phyloP scores from a whole-genome alignment of 495 filamentous ascomycete genomes.

The Schizothecium vesticola region DNA sequence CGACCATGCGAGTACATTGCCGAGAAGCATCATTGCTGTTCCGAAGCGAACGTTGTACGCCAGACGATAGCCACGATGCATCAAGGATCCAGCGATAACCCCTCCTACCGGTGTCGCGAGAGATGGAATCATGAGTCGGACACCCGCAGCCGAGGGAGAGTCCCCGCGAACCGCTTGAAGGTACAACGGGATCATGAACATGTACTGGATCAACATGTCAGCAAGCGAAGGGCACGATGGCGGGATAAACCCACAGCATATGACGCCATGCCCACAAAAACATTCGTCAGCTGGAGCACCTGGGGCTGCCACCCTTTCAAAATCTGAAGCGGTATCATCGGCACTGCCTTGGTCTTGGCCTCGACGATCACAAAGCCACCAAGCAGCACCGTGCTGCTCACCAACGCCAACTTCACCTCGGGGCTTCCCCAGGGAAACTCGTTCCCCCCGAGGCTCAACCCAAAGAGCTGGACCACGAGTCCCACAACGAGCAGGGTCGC shows the following conservation, averaged over 20 bases:
- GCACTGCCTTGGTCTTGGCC: constrained; percentile 53
- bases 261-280: constrained; percentile 57
- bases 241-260: constrained; percentile 48
- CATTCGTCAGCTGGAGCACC: constrained; percentile 53
- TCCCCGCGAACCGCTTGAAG: constrained; percentile 61
- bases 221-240: background rate
- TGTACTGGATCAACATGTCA: constrained; percentile 42
- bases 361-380: constrained; percentile 50
- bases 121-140: constrained; percentile 54
- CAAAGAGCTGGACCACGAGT: constrained; percentile 52
- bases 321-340: constrained; percentile 57
- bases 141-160: constrained; percentile 53
- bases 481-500: constrained; percentile 50
- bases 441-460: constrained; percentile 57
- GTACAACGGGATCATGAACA: constrained; percentile 60
- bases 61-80: constrained; percentile 58
- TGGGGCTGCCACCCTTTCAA: constrained; percentile 47
- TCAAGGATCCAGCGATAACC: constrained; percentile 54
- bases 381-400: constrained; percentile 47
- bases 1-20: constrained; percentile 50
- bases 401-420: constrained; percentile 46
- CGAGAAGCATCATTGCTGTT: constrained; percentile 54
- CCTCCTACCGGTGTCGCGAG: constrained; percentile 57
- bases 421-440: constrained; percentile 52
- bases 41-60: constrained; percentile 51